Base-by-base conservation (phyloP, 805 yeast genomes). In the Kregervanrija pseudodelftensis region DNA sequence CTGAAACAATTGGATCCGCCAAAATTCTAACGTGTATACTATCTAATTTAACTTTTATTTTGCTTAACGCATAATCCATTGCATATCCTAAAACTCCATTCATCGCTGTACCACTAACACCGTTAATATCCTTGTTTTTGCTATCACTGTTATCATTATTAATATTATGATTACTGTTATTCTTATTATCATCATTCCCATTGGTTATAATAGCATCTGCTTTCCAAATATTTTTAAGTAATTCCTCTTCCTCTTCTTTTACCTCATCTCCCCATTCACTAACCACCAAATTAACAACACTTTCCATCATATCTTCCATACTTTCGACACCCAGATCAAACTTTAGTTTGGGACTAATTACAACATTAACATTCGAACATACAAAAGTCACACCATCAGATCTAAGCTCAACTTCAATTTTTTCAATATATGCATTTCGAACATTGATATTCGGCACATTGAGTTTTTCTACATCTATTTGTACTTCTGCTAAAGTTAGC, bases 381-480 rank as follows among this genome's bases (percentile, higher is more conserved):
- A 22, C 7, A 22, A 22, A 22, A 22, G 8, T 22, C 28, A 22
- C 28, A 22, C 28, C 28, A 8, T 22, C 28, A 5, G 28, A 22
- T 22, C 7, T 22, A 22, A 88, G 74, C 22, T 70, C 71, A 10
- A 88, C 62, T 22, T 74, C 76, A 41, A 86, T 65, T 31, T 67
- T 67, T 10, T 72, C 70, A 3, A 86, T 65, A 30, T 66, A 69
- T 0, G 95, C 95, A 54, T 73, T 73, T 37, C 89, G 64, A 4
- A 86, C 61, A 46, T 67, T 72, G 15, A 81, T 58, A 1, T 87
- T 85, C 0, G 91, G 91, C 2, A 84, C 56, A 47, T 72, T 69
- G 37, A 87, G 68, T 46, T 80, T 82, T 30, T 82, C 87, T 0
- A 87, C 79, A 57, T 85, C 91, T 30, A 90, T 64, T 40, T 79